Evolutionary conservation across 257 asterid species (phyloP).

Genomic region (Ligustrum vulgare): DNA sequence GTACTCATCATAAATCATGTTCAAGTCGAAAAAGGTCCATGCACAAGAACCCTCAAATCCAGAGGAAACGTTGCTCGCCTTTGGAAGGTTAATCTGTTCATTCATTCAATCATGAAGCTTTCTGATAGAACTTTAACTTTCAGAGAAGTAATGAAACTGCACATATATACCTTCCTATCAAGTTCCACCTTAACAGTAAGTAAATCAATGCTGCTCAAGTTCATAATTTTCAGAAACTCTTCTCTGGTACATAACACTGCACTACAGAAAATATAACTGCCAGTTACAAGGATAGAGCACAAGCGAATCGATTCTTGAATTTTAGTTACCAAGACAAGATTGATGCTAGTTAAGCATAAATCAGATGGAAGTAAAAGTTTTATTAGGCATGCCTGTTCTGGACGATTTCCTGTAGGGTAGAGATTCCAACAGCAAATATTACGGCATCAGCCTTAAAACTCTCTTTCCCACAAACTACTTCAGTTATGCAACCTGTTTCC

Average conservation of each 20-base stretch:
- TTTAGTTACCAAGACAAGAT: neutral
- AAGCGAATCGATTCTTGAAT: neutral
- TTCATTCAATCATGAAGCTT: neutral
- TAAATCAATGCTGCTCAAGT: slow-evolving; percentile 51
- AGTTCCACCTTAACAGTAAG: slow-evolving; percentile 60
- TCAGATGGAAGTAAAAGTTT: neutral
- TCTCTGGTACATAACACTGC: slow-evolving; percentile 60
- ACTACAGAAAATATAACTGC: slow-evolving; percentile 35
- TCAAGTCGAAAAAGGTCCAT: slow-evolving; percentile 62
- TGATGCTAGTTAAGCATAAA: neutral
- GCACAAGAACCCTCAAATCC: slow-evolving; percentile 44
- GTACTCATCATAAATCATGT: slow-evolving; percentile 40
- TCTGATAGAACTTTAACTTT: neutral
- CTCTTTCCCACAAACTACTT: slow-evolving; percentile 60
- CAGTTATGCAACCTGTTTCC: slow-evolving; percentile 47
- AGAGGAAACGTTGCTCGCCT: slow-evolving; percentile 50
- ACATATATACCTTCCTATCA: slow-evolving; percentile 53
- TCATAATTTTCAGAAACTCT: slow-evolving; percentile 62
- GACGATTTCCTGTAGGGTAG: slow-evolving; percentile 58
- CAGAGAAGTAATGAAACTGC: neutral
- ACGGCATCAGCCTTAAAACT: slow-evolving; percentile 54
- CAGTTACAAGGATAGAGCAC: slow-evolving; percentile 3
- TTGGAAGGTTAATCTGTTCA: slow-evolving; percentile 52
- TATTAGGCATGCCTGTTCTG: slow-evolving; percentile 39
- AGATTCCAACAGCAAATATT: slow-evolving; percentile 60